phyloP scores from a whole-genome alignment of 768 basidiomycete species.

The Lactarius hengduanensis region DNA sequence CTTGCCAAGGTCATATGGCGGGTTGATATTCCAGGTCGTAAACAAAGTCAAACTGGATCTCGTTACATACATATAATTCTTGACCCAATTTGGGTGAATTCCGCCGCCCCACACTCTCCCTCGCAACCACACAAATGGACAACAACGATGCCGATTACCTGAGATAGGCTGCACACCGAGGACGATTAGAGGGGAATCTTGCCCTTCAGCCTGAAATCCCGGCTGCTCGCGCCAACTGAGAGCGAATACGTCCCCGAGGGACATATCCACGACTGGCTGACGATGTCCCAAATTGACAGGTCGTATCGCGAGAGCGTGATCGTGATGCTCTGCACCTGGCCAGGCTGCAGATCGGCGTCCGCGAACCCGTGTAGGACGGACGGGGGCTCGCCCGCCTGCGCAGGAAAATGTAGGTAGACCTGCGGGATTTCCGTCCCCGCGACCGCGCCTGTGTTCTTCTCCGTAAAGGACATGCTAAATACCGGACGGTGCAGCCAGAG shows the following conservation, averaged over 20 bases:
- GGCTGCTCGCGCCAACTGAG: slow-evolving; percentile 33
- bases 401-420: slow-evolving; percentile 65
- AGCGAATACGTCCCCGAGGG: slow-evolving; percentile 35
- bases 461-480: too few relatives aligned
- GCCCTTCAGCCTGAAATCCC: slow-evolving; percentile 20
- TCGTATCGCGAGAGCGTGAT: slow-evolving; percentile 30
- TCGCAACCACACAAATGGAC: too few relatives aligned
- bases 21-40: too few relatives aligned
- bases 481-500: slow-evolving; percentile 74
- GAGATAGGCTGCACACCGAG: too few relatives aligned
- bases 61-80: too few relatives aligned
- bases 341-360: slow-evolving; percentile 29
- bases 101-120: too few relatives aligned
- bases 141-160: too few relatives aligned
- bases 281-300: slow-evolving; percentile 38
- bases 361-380: slow-evolving; percentile 47
- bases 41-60: too few relatives aligned
- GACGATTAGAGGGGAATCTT: not conserved
- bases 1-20: too few relatives aligned
- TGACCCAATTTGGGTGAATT: too few relatives aligned
- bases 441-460: too few relatives aligned
- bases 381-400: slow-evolving; percentile 65
- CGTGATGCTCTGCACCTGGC: slow-evolving; percentile 26
- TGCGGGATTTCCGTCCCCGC: too few relatives aligned
- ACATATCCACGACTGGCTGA: slow-evolving; percentile 37